A percentile compares a stretch with the other conserved stretches of the same genome.
phyloP scores from a whole-genome alignment of 2,329 filamentous ascomycete species.

The Alternaria sp. region DNA sequence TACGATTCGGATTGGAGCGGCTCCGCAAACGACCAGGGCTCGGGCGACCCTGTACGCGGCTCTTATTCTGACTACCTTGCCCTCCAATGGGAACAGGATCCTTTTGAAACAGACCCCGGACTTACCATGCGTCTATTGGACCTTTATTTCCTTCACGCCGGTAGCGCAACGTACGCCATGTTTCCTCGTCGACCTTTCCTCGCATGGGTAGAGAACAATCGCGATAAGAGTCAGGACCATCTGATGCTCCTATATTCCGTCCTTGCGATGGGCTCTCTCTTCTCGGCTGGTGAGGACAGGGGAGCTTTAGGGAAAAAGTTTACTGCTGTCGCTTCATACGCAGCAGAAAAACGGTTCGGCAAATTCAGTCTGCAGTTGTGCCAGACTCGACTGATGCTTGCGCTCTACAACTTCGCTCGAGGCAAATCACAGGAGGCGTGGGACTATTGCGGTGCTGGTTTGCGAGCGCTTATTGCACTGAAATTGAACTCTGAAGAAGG shows the following conservation, averaged over 20 bases:
- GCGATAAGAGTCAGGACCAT: conserved; percentile 62
- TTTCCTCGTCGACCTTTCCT: conserved; percentile 64
- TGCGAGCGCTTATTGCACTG: conserved; percentile 66
- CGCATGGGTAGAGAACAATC: conserved; percentile 60
- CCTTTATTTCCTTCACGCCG: conserved; percentile 66
- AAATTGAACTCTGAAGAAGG: conserved; percentile 70
- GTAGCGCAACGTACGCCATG: conserved; percentile 63
- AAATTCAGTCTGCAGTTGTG: conserved; percentile 69
- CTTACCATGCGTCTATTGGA: conserved; percentile 62
- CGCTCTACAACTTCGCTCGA: conserved; percentile 70
- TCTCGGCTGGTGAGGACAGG: conserved; percentile 58
- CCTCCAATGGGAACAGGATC: conserved; percentile 61
- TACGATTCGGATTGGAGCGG: conserved; percentile 47
- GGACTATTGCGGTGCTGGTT: conserved; percentile 70
- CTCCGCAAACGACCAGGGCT: conserved; percentile 38
- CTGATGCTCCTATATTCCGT: conserved; percentile 68
- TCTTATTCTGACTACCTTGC: conserved; percentile 46
- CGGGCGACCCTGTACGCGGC: conserved; percentile 38
- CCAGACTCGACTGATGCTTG: conserved; percentile 72
- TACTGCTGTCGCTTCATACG: conserved; percentile 65
- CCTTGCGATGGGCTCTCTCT: conserved; percentile 65
- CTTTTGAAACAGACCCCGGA: conserved; percentile 60
- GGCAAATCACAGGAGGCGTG: conserved; percentile 67
- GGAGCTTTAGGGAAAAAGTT: conserved; percentile 58
- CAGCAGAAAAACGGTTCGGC: conserved; percentile 61